Base-by-base conservation (phyloP, 2,329 filamentous ascomycete species). In the Aspergillus sergii region DNA sequence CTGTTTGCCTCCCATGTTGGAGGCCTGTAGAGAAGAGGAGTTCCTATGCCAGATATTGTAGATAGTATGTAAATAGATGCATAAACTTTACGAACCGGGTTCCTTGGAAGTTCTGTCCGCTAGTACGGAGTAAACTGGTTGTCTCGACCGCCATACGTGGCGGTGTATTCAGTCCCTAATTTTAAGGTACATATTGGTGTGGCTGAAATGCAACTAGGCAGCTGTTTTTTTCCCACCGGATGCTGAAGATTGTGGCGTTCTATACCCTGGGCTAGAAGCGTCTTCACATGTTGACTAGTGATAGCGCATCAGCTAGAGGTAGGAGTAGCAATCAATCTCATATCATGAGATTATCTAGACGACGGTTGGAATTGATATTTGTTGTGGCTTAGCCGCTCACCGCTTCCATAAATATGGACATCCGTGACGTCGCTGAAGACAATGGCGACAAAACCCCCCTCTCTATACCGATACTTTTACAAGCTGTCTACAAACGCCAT, bases 1-100 rank as follows among this genome's bases (percentile, higher is more conserved):
- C 73, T 72, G 72, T 67, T 68, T 64, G 73, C 60, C 63, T 70
- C 73, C 75, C 73, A 64, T 64, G 75, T 53, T 58, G 76, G 74
- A 75, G 68, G 76, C 70, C 69, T 73, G 72, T 76, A 68, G 76
- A 77, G 76, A 77, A 77, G 76, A 73, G 75, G 67, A 30, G 5
- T 43, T 61, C 45, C 26, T 30, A 23, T 21, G 34, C n/a, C 16
- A 46, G 26, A 45, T 28, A 5, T 19, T 36, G 14, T 26, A 32
- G 21, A 23, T 45, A 23, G 50, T 12, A 36, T 34, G 36, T 54
- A 19, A 43, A 10, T 34, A 26, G 21, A 14, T 59, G 21, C 56
- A 32, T 6, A 3, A 14, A 4, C 8, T 50, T 11, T 11, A 34
- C 10, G 32, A 34, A 23, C 10, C 10, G 6, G 23, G 1, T 14